Conservation (phyloP, 495 filamentous ascomycete species). For the Aspergillus ostianus region DNA sequence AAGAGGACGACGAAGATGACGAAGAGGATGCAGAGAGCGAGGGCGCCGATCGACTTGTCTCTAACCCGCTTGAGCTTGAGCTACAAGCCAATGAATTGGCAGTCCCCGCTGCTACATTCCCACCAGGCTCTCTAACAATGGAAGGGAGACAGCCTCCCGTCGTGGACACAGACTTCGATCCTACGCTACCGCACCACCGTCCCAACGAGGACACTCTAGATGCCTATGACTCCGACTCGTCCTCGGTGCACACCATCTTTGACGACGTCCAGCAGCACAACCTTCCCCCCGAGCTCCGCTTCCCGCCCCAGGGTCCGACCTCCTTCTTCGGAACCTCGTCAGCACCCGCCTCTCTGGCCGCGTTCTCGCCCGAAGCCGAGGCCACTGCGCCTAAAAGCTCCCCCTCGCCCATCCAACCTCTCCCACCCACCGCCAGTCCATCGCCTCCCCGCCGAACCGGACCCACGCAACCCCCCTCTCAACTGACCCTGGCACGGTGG, state of each 20-base stretch:
- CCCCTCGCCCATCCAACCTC: conserved; percentile 37
- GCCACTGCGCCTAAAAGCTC: conserved; percentile 38
- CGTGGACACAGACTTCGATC: conserved; percentile 46
- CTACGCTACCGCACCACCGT: conserved; percentile 69
- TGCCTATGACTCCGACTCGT: conserved; percentile 1
- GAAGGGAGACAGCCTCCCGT: conserved; percentile 16
- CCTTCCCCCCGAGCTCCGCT: conserved; percentile 29
- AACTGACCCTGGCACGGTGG: conserved; percentile 51
- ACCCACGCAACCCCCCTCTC: conserved; percentile 15
- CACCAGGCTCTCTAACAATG: conserved; percentile 17
- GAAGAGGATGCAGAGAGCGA: neutral
- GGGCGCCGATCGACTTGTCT: conserved; percentile 9
- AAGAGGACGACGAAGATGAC: neutral
- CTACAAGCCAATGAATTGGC: conserved; percentile 13
- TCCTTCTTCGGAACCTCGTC: conserved; percentile 26
- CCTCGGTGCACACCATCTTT: conserved; percentile 10
- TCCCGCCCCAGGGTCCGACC: conserved; percentile 34
- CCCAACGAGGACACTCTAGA: conserved; percentile 41
- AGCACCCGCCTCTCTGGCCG: conserved; percentile 31
- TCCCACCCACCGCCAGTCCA: conserved; percentile 28
- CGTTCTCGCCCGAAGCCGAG: conserved; percentile 38
- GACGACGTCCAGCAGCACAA: conserved; percentile 13
- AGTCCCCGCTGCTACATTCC: conserved; percentile 18
- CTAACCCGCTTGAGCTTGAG: conserved; percentile 14
- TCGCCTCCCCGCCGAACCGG: conserved; percentile 14